Percentiles rank a stretch among this genome's conserved stretches.
Conservation (phyloP, 768 basidiomycete species). For the Saitozyma sp. region DNA sequence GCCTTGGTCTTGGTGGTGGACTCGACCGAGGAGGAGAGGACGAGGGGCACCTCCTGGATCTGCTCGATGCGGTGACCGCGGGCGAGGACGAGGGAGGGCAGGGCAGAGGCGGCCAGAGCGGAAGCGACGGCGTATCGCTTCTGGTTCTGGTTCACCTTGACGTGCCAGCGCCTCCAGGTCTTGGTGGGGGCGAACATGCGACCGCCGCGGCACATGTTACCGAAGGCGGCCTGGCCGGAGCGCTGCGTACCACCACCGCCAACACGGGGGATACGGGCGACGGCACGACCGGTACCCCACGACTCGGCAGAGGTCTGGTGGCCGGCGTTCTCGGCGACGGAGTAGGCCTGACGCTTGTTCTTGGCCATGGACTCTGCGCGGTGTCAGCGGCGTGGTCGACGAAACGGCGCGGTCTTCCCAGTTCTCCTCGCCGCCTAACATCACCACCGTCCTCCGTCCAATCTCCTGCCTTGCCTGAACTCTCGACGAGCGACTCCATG, state of each 20-base stretch:
- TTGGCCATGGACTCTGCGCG: constrained; percentile 87
- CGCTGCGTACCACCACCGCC: constrained; percentile 98
- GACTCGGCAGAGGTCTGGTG: constrained; percentile 99
- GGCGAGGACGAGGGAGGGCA: constrained; percentile 96
- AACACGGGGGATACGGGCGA: constrained; percentile 99
- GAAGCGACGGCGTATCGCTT: constrained; percentile 97
- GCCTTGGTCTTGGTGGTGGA: constrained; percentile 95
- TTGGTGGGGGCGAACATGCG: constrained; percentile 99
- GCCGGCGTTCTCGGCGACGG: constrained; percentile 95
- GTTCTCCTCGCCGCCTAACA: not conserved
- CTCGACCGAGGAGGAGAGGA: constrained; percentile 75
- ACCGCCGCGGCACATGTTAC: constrained; percentile 99
- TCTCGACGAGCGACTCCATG: not conserved
- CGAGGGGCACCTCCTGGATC: constrained; percentile 93
- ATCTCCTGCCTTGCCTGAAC: not conserved
- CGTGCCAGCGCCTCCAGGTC: constrained; percentile 99
- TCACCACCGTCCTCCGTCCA: not conserved
- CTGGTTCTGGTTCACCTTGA: constrained; percentile 99
- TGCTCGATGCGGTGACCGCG: constrained; percentile 98
- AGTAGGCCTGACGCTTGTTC: constrained; percentile 95
- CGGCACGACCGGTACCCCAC: constrained; percentile 99
- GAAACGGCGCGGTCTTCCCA: not conserved
- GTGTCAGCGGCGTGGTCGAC: constrained; percentile 1
- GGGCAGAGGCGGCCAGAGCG: constrained; percentile 93
- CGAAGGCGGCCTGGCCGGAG: constrained; percentile 98